phyloP scores from a whole-genome alignment of 805 yeast genomes.

The Candida sithepensis region DNA sequence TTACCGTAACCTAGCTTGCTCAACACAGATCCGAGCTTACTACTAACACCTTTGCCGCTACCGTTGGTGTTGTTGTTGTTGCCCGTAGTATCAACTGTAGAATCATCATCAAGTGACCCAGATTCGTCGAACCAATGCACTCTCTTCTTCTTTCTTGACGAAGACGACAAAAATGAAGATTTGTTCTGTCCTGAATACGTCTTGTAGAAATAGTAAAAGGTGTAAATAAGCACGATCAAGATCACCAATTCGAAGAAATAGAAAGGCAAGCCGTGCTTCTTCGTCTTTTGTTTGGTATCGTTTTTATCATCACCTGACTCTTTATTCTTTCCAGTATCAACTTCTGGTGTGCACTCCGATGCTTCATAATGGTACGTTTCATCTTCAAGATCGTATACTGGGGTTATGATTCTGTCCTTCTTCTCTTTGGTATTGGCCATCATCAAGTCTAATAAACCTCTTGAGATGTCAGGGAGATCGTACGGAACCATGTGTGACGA shows the following conservation, averaged over 20 bases:
- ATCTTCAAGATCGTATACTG: constrained; percentile 23
- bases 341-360: constrained; percentile 4
- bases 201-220: constrained; percentile 24
- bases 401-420: constrained; percentile 21
- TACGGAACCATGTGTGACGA: constrained; percentile 95
- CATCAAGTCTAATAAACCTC: constrained; percentile 63
- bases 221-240: constrained; percentile 18
- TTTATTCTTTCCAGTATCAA: background rate
- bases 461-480: constrained; percentile 65
- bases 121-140: constrained; percentile 34
- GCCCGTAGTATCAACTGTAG: background rate
- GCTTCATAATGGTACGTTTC: constrained; percentile 4
- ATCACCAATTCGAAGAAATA: constrained; percentile 24
- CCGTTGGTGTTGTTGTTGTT: background rate
- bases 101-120: constrained; percentile 3
- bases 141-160: constrained; percentile 28
- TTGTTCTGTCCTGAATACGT: constrained; percentile 16
- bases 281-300: constrained; percentile 1
- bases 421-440: constrained; percentile 30
- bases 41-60: background rate
- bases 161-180: constrained; percentile 21
- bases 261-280: constrained; percentile 13
- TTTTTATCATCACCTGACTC: background rate
- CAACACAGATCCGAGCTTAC: constrained; percentile 17
- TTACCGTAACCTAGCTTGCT: constrained; percentile 36